phyloP scores from a whole-genome alignment of 805 yeast species.

The Yamadazyma ubonensis region DNA sequence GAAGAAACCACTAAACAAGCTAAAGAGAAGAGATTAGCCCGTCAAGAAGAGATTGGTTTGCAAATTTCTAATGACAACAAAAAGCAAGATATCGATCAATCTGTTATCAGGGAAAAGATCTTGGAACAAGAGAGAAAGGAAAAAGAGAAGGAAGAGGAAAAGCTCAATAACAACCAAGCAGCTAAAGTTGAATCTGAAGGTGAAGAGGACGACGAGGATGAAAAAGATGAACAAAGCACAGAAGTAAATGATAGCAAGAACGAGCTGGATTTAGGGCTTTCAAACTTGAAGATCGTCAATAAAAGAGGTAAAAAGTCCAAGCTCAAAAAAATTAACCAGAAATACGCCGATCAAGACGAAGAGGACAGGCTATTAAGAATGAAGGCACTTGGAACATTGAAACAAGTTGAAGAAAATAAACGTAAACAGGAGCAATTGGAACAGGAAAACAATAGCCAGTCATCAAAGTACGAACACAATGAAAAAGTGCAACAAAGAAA shows the following conservation, averaged over 20 bases:
- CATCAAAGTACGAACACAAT: constrained; percentile 18
- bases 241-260: neutral
- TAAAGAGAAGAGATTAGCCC: constrained; percentile 25
- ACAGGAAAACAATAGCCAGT: constrained; percentile 25
- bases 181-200: neutral
- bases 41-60: constrained; percentile 40
- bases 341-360: constrained; percentile 90
- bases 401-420: constrained; percentile 40
- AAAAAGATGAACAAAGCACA: neutral
- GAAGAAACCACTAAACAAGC: constrained; percentile 47
- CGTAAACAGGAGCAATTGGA: constrained; percentile 30
- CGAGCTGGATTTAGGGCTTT: constrained; percentile 7
- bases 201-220: constrained; percentile 1
- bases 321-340: constrained; percentile 74
- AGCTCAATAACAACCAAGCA: no score
- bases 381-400: constrained; percentile 82
- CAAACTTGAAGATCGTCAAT: constrained; percentile 11
- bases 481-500: constrained; percentile 43
- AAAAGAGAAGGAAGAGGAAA: constrained; percentile 8
- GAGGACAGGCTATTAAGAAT: constrained; percentile 74
- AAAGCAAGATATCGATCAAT: constrained; percentile 35
- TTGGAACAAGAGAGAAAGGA: constrained; percentile 13
- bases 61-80: constrained; percentile 34
- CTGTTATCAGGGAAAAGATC: constrained; percentile 14
- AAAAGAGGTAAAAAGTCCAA: constrained; percentile 84